Evolutionary conservation across 371 early-diverging fungal species (phyloP).

Genomic region (Mucor piriformis): DNA sequence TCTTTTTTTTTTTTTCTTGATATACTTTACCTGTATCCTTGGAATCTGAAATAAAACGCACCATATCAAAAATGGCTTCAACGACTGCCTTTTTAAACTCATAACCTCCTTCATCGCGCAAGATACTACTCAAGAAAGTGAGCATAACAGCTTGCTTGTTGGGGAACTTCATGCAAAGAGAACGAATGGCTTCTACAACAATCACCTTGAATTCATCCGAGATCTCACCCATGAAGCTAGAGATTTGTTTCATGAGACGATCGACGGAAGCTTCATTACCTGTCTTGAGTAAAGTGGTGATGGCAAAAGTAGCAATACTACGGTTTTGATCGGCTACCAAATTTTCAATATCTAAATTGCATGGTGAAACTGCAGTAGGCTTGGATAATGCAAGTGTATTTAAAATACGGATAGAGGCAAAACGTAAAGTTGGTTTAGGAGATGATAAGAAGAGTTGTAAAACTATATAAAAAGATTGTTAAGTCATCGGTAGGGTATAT

Average conservation of each 20-base stretch:
- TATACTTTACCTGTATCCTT: conserved; percentile 77
- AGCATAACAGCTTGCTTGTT: conserved; percentile 93
- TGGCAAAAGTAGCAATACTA: conserved; percentile 97
- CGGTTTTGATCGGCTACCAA: conserved; percentile 95
- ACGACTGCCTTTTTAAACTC: conserved; percentile 96
- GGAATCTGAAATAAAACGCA: conserved; percentile 89
- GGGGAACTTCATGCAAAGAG: conserved; percentile 96
- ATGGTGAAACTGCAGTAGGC: conserved; percentile 88
- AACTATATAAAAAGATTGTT: conserved; percentile 40
- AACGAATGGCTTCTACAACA: conserved; percentile 96
- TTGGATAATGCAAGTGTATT: conserved; percentile 88
- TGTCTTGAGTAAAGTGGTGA: conserved; percentile 97
- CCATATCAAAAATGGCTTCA: conserved; percentile 95
- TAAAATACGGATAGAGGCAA: conserved; percentile 95
- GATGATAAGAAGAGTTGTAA: conserved; percentile 92
- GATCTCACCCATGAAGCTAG: conserved; percentile 95
- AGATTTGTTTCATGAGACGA: conserved; percentile 97
- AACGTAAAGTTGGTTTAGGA: conserved; percentile 90
- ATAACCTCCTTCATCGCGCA: conserved; percentile 98
- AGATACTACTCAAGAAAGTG: conserved; percentile 85
- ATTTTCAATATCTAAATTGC: conserved; percentile 97
- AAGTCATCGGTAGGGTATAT: no score
- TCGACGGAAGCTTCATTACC: conserved; percentile 98
- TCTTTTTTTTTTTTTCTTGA: no score
- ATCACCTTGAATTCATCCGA: conserved; percentile 98